phyloP scores from a whole-genome alignment of 495 filamentous ascomycete genomes.

The Umbilicaria muhlenbergii region DNA sequence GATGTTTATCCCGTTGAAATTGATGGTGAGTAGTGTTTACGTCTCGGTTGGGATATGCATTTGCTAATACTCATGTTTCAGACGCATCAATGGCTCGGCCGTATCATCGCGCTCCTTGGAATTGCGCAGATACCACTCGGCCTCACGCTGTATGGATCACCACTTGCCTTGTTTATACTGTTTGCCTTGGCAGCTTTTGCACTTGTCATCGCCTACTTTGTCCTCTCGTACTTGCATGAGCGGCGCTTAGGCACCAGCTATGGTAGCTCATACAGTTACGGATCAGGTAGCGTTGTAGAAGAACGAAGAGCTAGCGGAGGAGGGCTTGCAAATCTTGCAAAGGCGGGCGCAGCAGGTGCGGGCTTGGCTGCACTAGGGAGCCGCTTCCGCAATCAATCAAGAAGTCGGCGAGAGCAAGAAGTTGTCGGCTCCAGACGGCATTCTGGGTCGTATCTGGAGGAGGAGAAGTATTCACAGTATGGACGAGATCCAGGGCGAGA shows the following conservation, averaged over 20 bases:
- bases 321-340: conserved; percentile 24
- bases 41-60: neutral
- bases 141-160: conserved; percentile 83
- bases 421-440: conserved; percentile 16
- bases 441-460: conserved; percentile 11
- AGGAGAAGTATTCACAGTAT: conserved; percentile 25
- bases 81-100: conserved; percentile 78
- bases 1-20: conserved; percentile 44
- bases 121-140: conserved; percentile 81
- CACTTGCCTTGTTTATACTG: conserved; percentile 67
- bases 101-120: conserved; percentile 58
- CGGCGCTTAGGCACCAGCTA: conserved; percentile 29
- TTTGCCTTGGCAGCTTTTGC: conserved; percentile 59
- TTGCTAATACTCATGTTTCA: conserved; percentile 16
- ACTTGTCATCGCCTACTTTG: conserved; percentile 53
- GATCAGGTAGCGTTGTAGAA: conserved; percentile 23
- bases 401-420: conserved; percentile 17
- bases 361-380: conserved; percentile 44
- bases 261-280: conserved; percentile 37
- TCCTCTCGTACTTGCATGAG: conserved; percentile 52
- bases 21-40: conserved; percentile 40
- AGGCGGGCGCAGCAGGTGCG: conserved; percentile 40
- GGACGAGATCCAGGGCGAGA: conserved; percentile 44
- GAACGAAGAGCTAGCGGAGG: conserved; percentile 19
- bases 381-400: conserved; percentile 22